Evolutionary conservation across 306 rosid genomes (phyloP), one percentile per base, ranked within the genome.

Genomic region (Prunus davidiana): DNA sequence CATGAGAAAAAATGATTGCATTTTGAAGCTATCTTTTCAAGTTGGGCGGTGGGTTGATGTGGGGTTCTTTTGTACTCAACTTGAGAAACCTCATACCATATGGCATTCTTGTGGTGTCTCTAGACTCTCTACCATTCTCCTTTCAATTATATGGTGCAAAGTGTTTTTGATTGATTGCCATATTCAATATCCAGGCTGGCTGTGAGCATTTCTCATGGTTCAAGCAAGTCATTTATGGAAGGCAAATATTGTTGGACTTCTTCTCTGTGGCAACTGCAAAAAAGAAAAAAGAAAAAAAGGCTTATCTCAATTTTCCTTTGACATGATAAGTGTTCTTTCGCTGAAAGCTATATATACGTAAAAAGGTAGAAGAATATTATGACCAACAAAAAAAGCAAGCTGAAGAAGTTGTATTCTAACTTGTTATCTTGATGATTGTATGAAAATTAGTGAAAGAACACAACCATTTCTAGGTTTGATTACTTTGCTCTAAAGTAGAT

Each of bases 21-120:
- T 79, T 19, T 54, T 76, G 56, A 79, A 69, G 51, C 64, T 0
- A 43, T 71, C 60, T 60, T 24, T 74, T 67, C 68, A 28, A 60
- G 52, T 30, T 68, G 67, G 72, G 30, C n/a, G 13, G 51, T 76
- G 69, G 30, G 49, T 76, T 61, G 69, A 52, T 46, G 83, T 76
- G 82, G 87, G 87, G 82, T 72, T 71, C 45, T 51, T 79, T 0
- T 75, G 75, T 79, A 13, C 22, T 32, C 27, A 12, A 18, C 38
- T 61, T 5, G 52, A 74, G 70, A 79, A 52, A 67, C 74, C 70
- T 51, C 62, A 56, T 9, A 30, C 24, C 73, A 47, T 3, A 25
- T 67, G 34, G 12, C 55, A 56, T 73, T 18, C 64, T 22, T 28
- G 66, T n/a, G 49, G 27, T 30, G 51, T 22, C 25, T 24, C 38